A percentile compares a stretch with the other conserved stretches of the same genome.
Conservation (phyloP, 192 early-diverging fungal species). For the Rhizoclosmatium globosum region DNA sequence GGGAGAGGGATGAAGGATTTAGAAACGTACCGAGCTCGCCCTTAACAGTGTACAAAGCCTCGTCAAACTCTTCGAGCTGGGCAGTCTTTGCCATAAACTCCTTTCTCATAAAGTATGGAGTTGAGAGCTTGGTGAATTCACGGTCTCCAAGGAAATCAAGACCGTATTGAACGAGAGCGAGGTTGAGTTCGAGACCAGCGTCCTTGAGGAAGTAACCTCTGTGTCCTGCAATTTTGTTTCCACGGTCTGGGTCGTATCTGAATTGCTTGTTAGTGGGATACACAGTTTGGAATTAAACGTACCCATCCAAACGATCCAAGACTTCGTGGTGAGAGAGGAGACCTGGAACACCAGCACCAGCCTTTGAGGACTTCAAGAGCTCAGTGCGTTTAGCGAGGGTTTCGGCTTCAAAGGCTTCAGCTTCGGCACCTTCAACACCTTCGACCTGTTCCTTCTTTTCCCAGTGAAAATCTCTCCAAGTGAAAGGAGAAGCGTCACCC, state of each 20-base stretch:
- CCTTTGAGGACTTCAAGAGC: conserved; percentile 36
- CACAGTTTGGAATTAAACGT: too few relatives aligned
- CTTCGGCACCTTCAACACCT: too few relatives aligned
- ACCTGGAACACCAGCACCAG: conserved; percentile 62
- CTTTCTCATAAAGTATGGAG: conserved; percentile 98
- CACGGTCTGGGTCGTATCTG: conserved; percentile 45
- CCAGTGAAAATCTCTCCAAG: conserved; percentile 14
- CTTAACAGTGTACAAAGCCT: conserved; percentile 92
- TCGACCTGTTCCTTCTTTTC: conserved; percentile 17
- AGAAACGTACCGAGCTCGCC: conserved; percentile 47
- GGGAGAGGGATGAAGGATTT: conserved; percentile 7
- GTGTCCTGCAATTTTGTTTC: conserved; percentile 94
- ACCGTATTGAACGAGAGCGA: conserved; percentile 96
- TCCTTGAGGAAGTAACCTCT: conserved; percentile 98
- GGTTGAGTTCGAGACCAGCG: conserved; percentile 94
- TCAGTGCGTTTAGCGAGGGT: not conserved
- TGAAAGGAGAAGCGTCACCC: not conserved
- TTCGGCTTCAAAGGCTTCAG: conserved; percentile 24
- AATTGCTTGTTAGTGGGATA: too few relatives aligned
- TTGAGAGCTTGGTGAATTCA: conserved; percentile 93
- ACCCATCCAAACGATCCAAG: conserved; percentile 87
- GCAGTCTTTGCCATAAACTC: conserved; percentile 99
- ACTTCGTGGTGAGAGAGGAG: conserved; percentile 89
- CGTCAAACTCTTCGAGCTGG: conserved; percentile 96
- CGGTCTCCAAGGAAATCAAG: conserved; percentile 85